A percentile compares a stretch with the other conserved stretches of the same genome.
These are phyloP conservation scores for Suillus discolor DNA, from an alignment of 768 basidiomycete genomes.

Conservation along the genomic window DNA sequence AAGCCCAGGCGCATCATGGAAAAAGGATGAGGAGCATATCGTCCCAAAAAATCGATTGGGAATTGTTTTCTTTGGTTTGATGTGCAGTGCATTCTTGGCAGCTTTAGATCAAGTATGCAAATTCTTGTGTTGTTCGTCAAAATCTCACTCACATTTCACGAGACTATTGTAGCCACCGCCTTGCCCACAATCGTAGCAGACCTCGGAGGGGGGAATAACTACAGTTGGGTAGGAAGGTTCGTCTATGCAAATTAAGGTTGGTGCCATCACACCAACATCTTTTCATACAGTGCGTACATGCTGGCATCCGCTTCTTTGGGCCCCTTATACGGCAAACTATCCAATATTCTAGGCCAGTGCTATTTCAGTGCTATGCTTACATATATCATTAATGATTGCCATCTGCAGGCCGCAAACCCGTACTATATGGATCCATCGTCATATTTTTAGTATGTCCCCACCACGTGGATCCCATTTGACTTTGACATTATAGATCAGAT, in stretches of 20 bases:
- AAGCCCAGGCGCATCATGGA: constrained; percentile 40
- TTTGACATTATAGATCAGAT: constrained; percentile 19
- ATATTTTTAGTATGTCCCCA: constrained; percentile 37
- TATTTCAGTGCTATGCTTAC: background rate
- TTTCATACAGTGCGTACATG: constrained; percentile 43
- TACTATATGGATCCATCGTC: constrained; percentile 38
- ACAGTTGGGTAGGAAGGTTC: constrained; percentile 54
- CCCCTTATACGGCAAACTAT: constrained; percentile 50
- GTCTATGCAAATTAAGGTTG: constrained; percentile 1
- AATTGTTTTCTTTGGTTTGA: constrained; percentile 46
- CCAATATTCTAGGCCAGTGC: constrained; percentile 39
- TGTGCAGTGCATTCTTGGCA: constrained; percentile 46
- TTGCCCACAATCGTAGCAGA: constrained; percentile 51
- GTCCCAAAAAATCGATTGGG: constrained; percentile 44
- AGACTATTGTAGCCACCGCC: constrained; percentile 52
- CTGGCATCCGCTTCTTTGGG: constrained; percentile 43
- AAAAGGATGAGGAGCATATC: constrained; percentile 40
- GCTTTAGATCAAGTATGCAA: constrained; percentile 47
- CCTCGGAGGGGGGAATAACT: constrained; percentile 47
- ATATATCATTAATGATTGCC: background rate
- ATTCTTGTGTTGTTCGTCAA: background rate
- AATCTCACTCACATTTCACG: no score
- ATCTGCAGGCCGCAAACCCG: constrained; percentile 37
- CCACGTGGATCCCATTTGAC: background rate
- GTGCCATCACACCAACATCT: background rate